Base-by-base conservation (phyloP, 2,329 filamentous ascomycete species). In the Penicillium sp. region DNA sequence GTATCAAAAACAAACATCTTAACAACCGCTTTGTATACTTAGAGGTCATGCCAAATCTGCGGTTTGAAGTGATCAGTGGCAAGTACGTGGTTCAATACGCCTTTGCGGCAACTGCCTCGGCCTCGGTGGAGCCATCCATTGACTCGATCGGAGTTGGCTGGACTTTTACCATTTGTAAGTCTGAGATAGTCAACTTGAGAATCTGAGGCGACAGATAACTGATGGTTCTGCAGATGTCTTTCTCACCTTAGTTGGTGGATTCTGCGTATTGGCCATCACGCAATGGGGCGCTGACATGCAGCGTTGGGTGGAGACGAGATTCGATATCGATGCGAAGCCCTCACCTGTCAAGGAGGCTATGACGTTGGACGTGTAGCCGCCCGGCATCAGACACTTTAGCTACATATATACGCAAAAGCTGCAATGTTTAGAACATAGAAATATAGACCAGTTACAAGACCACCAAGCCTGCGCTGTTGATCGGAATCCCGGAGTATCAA, bases 61-160 rank as follows among this genome's bases (percentile, higher is more conserved):
- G 81, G n/a, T 80, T 83, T 8, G 86, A 91, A 61, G 85, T 90
- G 3, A 82, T 88, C 45, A 84, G 85, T 1, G 85, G 86, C 1
- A 93, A 93, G 65, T 93, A 90, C 66, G 81, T 88, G 53, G 73
- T 88, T 34, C 77, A 88, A 26, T 93, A 91, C 67, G 61, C 89
- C 3, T 86, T 89, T 53, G 86, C 82, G 1, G 86, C 85, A 9
- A 73, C 78, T 3, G 85, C 80, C 0, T 86, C 81, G 5, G 87
- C 84, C 0, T 79, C 81, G 0, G 86, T 87, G 50, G 72, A 91
- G 45, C 88, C 88, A 0, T 80, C 84, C 8, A 79, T 90, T 28
- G 71, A 87, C 49, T 72, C 68, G 26, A 85, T 91, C 47, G 88
- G 88, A 4, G 83, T 91, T 0, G 88, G 88, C 0, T 90, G 86